Evolutionary conservation across 169 alveolate species (phyloP).

Genomic region (Cyclospora cayetanensis): DNA sequence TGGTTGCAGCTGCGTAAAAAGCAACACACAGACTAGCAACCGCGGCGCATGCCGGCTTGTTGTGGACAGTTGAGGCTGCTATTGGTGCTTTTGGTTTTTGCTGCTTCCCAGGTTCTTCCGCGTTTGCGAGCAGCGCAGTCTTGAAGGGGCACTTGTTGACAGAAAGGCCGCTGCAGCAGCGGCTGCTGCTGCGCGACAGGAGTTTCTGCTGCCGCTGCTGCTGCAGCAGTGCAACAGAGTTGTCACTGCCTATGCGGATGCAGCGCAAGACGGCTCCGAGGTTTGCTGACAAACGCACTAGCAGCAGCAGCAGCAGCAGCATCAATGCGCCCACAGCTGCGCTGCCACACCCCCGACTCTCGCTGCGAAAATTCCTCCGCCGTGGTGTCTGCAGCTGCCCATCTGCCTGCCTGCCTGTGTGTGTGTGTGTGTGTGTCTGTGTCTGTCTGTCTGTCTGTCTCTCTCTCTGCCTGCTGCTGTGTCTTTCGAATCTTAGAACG

Average conservation of each 20-base stretch:
- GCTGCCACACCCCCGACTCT: no score
- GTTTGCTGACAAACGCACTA: background rate
- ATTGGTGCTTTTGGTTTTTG: background rate
- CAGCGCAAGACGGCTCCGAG: background rate
- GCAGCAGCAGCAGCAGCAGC: conserved; percentile 28
- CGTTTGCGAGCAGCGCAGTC: conserved; percentile 13
- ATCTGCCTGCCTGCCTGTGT: no score
- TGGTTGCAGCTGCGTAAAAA: no score
- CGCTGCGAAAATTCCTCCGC: no score
- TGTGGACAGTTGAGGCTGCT: background rate
- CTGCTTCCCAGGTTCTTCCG: conserved; percentile 16
- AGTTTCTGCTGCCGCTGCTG: conserved; percentile 26
- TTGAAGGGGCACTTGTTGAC: background rate
- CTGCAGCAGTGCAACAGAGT: conserved; percentile 36
- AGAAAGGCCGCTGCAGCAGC: background rate
- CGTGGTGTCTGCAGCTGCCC: no score
- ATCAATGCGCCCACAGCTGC: no score
- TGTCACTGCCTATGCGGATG: conserved; percentile 21
- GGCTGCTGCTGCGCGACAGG: background rate
- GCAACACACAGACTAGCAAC: background rate
- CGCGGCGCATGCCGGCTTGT: background rate
- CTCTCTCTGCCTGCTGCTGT: conserved; percentile 23
- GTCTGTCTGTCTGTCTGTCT: background rate
- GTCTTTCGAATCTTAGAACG: background rate
- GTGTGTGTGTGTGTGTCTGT: background rate